Base-by-base conservation (phyloP, 768 basidiomycete species). In the Suillus ampliporus region DNA sequence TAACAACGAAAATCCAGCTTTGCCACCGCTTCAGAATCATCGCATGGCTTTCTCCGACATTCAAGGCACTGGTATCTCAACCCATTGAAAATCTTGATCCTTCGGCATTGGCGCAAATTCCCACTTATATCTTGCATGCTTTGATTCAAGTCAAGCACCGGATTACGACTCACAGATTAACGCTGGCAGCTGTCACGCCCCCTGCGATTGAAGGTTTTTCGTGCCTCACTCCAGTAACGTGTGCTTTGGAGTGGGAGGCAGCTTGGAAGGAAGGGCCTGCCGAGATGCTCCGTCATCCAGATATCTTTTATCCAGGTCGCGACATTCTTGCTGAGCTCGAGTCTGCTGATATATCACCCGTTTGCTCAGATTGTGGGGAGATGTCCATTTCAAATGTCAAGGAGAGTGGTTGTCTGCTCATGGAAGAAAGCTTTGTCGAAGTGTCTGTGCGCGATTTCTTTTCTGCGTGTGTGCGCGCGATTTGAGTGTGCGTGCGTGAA, bases 401-500 rank as follows among this genome's bases (percentile, higher is more conserved):
- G 41, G 41, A 41, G 14, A 41, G 41, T 9, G 41, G 41, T 0
- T 5, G 40, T 19, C 6, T 41, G 40, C 17, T 41, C 9, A 44
- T 21, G 9, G 43, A 44, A 19, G 43, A 44, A 21, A 7, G 4
- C n/a, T 44, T 44, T 10, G 3, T 31, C 14, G 14, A 14, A 38
- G 38, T 38, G 10, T 37, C 38, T 38, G 38, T 13, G 38, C 38
- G 3, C 38, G 5, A 38, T 38, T 14, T 38, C 9, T n/a, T 38
- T 38, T 38, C 38, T 38, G 38, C 37, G 68, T 78, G 62, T 63
- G 84, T 84, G 59, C 80, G 31, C 31, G 6, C 31, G 6, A 31
- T 3, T 31, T 31, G 31, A 3, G 31, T 69, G 58, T 83, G 79
- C 35, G 79, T 74, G 70, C 85, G 85, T 64, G 80, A 38, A 38